These are phyloP conservation scores for Buddleja alternifolia DNA, from an alignment of 257 asterid genomes.

Conservation along the genomic window DNA sequence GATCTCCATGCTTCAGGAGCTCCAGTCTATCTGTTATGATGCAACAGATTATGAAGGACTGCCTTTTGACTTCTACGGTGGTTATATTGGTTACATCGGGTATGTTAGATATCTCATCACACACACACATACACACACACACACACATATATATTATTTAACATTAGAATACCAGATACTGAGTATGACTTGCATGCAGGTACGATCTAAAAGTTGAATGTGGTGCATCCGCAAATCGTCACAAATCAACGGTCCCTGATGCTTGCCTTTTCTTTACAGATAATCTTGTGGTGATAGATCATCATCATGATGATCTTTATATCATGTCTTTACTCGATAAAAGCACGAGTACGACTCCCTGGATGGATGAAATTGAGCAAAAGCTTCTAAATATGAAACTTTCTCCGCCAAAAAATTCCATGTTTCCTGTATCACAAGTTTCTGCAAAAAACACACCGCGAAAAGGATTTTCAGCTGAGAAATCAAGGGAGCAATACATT, in stretches of 20 bases:
- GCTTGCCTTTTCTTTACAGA: conserved; percentile 97
- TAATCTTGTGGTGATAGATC: conserved; percentile 84
- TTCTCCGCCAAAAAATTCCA: conserved; percentile 20
- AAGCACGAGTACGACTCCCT: conserved; percentile 38
- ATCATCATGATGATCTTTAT: conserved; percentile 67
- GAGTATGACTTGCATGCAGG: too few species aligned
- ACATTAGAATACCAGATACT: too few species aligned
- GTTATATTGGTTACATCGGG: conserved; percentile 97
- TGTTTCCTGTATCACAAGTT: conserved; percentile 29
- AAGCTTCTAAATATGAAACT: conserved; percentile 59
- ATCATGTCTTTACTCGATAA: conserved; percentile 57
- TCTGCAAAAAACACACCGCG: conserved; percentile 22
- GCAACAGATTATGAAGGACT: conserved; percentile 81
- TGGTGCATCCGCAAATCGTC: conserved; percentile 66
- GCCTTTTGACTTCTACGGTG: conserved; percentile 93
- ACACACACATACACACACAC: too few species aligned
- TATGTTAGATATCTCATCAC: conserved; percentile 36
- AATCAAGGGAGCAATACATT: conserved; percentile 77
- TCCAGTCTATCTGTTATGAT: conserved; percentile 73
- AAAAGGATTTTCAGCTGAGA: conserved; percentile 63
- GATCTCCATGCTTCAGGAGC: conserved; percentile 65
- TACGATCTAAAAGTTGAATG: conserved; percentile 96
- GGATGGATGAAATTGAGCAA: conserved; percentile 70
- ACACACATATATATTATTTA: too few species aligned
- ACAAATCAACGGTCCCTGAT: conserved; percentile 82